Evolutionary conservation across 495 filamentous ascomycete species (phyloP).

Genomic region (Penicillium mononematosum): DNA sequence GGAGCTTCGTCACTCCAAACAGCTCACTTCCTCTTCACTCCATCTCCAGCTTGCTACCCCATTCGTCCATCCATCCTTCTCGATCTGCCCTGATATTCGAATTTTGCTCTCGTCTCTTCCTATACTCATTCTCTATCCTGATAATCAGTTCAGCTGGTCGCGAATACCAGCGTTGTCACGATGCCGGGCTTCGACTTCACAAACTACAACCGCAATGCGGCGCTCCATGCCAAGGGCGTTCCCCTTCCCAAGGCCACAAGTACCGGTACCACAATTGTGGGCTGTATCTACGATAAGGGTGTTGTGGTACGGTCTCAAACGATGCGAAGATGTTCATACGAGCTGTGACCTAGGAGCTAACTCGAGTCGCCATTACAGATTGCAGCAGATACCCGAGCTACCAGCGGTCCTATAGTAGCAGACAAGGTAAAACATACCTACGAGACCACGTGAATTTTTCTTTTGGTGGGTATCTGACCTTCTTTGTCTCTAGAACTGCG

Average conservation of each 20-base stretch:
- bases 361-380: constrained; percentile 54
- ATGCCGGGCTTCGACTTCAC: constrained; percentile 99
- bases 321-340: neutral
- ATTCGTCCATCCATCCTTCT: constrained; percentile 19
- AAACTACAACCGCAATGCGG: constrained; percentile 97
- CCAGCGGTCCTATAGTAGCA: constrained; percentile 95
- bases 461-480: neutral
- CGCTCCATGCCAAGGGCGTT: constrained; percentile 87
- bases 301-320: constrained; percentile 68
- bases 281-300: constrained; percentile 93
- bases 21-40: constrained; percentile 28
- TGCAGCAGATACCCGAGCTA: constrained; percentile 96
- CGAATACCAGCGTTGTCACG: constrained; percentile 38
- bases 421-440: constrained; percentile 69
- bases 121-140: neutral
- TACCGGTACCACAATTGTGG: constrained; percentile 99
- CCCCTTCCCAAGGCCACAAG: constrained; percentile 96
- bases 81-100: constrained; percentile 9
- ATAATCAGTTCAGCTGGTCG: constrained; percentile 10
- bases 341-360: constrained; percentile 12
- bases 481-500: constrained; percentile 72
- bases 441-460: too few species aligned
- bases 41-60: constrained; percentile 25
- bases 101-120: constrained; percentile 1
- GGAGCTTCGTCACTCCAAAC: constrained; percentile 47